phyloP scores from a whole-genome alignment of 768 basidiomycete species.

The Cystobasidium onofrii region DNA sequence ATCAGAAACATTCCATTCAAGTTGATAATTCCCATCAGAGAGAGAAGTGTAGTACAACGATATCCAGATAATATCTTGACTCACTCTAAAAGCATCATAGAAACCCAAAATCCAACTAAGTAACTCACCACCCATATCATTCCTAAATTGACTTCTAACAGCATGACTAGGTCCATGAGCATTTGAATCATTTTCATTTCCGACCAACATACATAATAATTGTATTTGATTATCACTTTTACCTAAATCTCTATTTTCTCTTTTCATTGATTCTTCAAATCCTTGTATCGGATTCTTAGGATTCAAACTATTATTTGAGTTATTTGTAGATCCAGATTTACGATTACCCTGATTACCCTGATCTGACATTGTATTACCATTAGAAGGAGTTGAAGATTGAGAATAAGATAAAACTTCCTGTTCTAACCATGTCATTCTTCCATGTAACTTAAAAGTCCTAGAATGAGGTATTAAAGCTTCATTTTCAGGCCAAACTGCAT shows the following conservation, averaged over 20 bases:
- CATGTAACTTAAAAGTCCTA: conserved; percentile 72
- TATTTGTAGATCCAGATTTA: not conserved
- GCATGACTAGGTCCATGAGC: conserved; percentile 13
- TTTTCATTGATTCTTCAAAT: conserved; percentile 16
- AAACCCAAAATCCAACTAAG: conserved; percentile 41
- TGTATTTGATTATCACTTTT: not conserved
- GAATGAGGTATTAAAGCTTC: conserved; percentile 80
- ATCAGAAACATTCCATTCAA: too few species aligned
- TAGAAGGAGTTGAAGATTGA: not conserved
- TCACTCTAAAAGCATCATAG: conserved; percentile 40
- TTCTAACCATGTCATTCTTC: conserved; percentile 4
- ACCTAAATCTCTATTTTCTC: conserved; percentile 26
- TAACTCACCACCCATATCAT: conserved; percentile 33
- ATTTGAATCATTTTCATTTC: conserved; percentile 3
- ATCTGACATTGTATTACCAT: too few species aligned
- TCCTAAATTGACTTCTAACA: not conserved
- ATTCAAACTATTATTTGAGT: not conserved
- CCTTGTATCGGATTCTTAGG: not conserved
- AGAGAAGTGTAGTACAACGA: too few species aligned
- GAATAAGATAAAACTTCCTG: conserved; percentile 17
- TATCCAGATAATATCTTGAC: too few species aligned
- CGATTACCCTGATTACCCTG: too few species aligned
- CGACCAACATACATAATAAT: conserved; percentile 18
- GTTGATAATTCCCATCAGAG: too few species aligned
- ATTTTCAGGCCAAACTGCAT: conserved; percentile 85